phyloP scores from a whole-genome alignment of 1,284 basidiomycete species.

The Pyrrhoderma lamaoense region DNA sequence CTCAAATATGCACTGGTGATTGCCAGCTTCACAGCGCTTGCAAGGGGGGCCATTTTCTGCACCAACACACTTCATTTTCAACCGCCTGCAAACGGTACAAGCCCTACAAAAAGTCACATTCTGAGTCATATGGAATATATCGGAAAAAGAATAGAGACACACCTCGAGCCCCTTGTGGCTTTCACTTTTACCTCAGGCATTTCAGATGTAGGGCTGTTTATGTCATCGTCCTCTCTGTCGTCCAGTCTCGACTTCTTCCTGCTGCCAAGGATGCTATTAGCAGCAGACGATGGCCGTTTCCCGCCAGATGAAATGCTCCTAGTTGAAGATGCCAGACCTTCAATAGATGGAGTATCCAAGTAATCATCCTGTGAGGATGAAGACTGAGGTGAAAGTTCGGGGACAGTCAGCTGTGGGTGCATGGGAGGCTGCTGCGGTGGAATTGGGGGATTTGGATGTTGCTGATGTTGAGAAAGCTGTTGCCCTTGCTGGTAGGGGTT shows the following conservation, averaged over 20 bases:
- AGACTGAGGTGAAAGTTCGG: slow-evolving; percentile 26
- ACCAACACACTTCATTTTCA: slow-evolving; percentile 98
- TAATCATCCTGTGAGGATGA: slow-evolving; percentile 71
- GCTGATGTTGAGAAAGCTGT: slow-evolving; percentile 13
- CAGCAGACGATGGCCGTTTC: slow-evolving; percentile 53
- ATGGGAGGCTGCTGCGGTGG: slow-evolving; percentile 19
- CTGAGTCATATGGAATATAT: slow-evolving; percentile 10
- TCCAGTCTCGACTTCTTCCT: slow-evolving; percentile 57
- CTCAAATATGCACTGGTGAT: slow-evolving; percentile 91
- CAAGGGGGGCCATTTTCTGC: slow-evolving; percentile 91
- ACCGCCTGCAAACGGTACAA: slow-evolving; percentile 88
- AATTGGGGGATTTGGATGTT: slow-evolving; percentile 17
- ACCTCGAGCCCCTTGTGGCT: slow-evolving; percentile 83
- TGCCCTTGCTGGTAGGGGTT: slow-evolving; percentile 15
- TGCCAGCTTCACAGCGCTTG: slow-evolving; percentile 73
- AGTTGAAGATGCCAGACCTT: slow-evolving; percentile 34
- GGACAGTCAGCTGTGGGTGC: slow-evolving; percentile 14
- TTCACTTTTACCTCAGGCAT: slow-evolving; percentile 72
- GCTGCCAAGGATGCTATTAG: slow-evolving; percentile 35
- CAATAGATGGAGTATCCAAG: slow-evolving; percentile 61
- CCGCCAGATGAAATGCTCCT: slow-evolving; percentile 39
- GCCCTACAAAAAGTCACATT: slow-evolving; percentile 44
- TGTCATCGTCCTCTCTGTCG: slow-evolving; percentile 37
- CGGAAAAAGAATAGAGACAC: slow-evolving; percentile 12
- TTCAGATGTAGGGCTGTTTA: slow-evolving; percentile 45